Conservation (phyloP, 345 rosid species). For the Brassica juncea region DNA sequence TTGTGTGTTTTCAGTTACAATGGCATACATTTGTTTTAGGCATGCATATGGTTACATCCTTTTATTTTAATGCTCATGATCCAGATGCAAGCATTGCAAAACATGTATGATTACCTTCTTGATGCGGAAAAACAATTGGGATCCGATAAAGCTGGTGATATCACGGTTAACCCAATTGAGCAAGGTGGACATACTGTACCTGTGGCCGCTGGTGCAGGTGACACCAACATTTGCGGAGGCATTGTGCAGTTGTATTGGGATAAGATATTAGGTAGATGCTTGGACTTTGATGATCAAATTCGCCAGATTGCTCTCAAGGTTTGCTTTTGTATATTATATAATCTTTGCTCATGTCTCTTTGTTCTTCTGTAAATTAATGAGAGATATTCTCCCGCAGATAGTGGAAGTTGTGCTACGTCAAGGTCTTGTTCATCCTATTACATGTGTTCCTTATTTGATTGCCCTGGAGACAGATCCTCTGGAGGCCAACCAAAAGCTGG, state of each 20-base stretch:
- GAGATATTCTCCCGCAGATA: conserved; percentile 58
- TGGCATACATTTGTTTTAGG: conserved; percentile 4
- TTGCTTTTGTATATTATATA: neutral
- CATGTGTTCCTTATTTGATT: conserved; percentile 96
- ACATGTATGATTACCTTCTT: conserved; percentile 91
- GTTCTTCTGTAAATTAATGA: conserved; percentile 10
- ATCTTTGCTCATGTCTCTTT: conserved; percentile 15
- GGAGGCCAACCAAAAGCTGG: conserved; percentile 90
- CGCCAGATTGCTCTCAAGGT: conserved; percentile 94
- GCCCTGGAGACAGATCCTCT: conserved; percentile 98
- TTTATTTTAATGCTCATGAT: conserved; percentile 38
- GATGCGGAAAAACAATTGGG: conserved; percentile 95
- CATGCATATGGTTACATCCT: conserved; percentile 8
- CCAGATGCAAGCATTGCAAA: conserved; percentile 95
- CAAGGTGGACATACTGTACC: conserved; percentile 72
- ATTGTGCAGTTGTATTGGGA: conserved; percentile 96
- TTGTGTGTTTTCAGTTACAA: conserved; percentile 9
- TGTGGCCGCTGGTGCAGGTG: conserved; percentile 99
- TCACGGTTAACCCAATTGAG: conserved; percentile 43
- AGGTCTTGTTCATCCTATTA: conserved; percentile 99
- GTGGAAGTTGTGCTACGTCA: conserved; percentile 97
- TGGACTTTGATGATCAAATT: conserved; percentile 83
- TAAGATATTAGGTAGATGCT: conserved; percentile 78
- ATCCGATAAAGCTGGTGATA: conserved; percentile 55
- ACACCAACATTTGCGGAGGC: conserved; percentile 98